A percentile compares a stretch with the other conserved stretches of the same genome.
These are phyloP conservation scores for Aeminium ludgeri DNA, from an alignment of 495 filamentous ascomycete species.

Conservation along the genomic window DNA sequence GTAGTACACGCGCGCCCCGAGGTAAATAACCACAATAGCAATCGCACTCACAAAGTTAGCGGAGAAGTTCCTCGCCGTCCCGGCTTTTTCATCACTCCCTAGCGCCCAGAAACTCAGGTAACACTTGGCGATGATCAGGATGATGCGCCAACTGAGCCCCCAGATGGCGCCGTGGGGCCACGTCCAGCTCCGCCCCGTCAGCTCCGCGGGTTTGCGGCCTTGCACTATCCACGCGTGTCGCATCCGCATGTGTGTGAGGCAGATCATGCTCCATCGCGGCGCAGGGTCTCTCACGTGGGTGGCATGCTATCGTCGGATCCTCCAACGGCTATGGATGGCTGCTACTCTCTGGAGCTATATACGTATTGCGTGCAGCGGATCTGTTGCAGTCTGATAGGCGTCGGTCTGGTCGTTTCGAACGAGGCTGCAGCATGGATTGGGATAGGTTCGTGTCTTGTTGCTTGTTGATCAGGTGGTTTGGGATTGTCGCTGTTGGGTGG, in stretches of 20 bases:
- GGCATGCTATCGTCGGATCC: too few species aligned
- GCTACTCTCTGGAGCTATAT: too few species aligned
- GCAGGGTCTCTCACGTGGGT: too few species aligned
- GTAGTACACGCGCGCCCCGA: conserved; percentile 17
- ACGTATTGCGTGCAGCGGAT: too few species aligned
- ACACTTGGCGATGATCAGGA: conserved; percentile 18
- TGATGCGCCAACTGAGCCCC: conserved; percentile 18
- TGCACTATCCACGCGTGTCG: conserved; percentile 18
- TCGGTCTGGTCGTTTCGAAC: too few species aligned
- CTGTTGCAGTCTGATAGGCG: too few species aligned
- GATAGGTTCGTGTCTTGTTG: too few species aligned
- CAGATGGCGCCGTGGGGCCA: conserved; percentile 18
- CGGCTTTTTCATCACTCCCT: conserved; percentile 1
- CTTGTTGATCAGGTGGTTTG: too few species aligned
- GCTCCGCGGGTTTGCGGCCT: conserved; percentile 10
- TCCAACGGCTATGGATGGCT: too few species aligned
- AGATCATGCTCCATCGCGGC: conserved; percentile 23
- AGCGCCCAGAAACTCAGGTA: conserved; percentile 19
- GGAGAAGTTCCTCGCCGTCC: conserved; percentile 19
- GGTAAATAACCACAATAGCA: conserved; percentile 15
- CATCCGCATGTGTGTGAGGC: conserved; percentile 20
- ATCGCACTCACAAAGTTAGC: conserved; percentile 16
- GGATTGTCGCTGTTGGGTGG: too few species aligned
- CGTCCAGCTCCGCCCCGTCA: conserved; percentile 20
- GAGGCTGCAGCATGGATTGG: too few species aligned